Conservation (phyloP, 2,329 filamentous ascomycete species). For the Torrubiellomyces zombiae region DNA sequence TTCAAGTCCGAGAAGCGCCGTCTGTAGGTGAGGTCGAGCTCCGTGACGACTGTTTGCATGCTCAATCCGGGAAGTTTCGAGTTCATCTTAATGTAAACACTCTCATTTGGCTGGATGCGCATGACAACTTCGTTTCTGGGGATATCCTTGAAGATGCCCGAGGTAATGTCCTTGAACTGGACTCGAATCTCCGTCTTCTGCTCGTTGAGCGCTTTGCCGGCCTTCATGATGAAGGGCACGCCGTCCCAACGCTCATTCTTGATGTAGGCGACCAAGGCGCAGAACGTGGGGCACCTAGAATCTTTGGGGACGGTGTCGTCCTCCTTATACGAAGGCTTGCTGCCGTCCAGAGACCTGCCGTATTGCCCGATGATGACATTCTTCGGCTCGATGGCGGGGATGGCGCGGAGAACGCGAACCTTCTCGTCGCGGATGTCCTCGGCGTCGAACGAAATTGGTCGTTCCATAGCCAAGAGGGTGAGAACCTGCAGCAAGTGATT, state of each 20-base stretch:
- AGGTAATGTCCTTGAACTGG: slow-evolving; percentile 98
- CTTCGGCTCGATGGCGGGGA: slow-evolving; percentile 92
- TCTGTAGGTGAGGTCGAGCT: slow-evolving; percentile 95
- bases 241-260: slow-evolving; percentile 99
- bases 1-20: slow-evolving; percentile 97
- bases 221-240: slow-evolving; percentile 98
- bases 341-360: slow-evolving; percentile 86
- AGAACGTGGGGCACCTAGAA: slow-evolving; percentile 95
- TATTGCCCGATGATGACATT: slow-evolving; percentile 99
- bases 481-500: slow-evolving; percentile 96
- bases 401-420: slow-evolving; percentile 84
- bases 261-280: slow-evolving; percentile 91
- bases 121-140: slow-evolving; percentile 98
- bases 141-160: slow-evolving; percentile 99
- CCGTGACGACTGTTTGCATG: slow-evolving; percentile 98
- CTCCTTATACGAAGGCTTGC: slow-evolving; percentile 95
- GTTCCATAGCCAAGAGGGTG: slow-evolving; percentile 93
- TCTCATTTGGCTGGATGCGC: slow-evolving; percentile 98
- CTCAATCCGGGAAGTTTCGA: slow-evolving; percentile 94
- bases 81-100: slow-evolving; percentile 99
- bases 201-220: slow-evolving; percentile 95
- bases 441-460: slow-evolving; percentile 92
- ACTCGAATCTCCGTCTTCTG: slow-evolving; percentile 99
- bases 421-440: slow-evolving; percentile 99
- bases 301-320: slow-evolving; percentile 97